A percentile compares a stretch with the other conserved stretches of the same genome.
phyloP scores from a whole-genome alignment of 805 yeast genomes.

The Wickerhamiella sergipiensis region DNA sequence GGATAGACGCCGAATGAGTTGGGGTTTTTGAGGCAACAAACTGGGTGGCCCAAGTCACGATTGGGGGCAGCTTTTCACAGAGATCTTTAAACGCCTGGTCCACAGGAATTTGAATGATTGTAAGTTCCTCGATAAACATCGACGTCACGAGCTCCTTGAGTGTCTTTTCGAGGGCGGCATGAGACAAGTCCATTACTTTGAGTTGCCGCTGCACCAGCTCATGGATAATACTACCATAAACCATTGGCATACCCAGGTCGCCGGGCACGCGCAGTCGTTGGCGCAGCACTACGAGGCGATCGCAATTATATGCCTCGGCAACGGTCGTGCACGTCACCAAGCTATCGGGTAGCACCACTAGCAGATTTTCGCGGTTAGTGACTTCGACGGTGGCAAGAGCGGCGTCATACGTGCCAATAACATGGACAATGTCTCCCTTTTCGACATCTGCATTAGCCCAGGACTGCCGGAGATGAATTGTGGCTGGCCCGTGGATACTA shows the following conservation, averaged over 20 bases:
- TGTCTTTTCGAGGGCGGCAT: conserved; percentile 11
- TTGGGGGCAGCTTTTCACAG: conserved; percentile 34
- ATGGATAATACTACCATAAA: conserved; percentile 78
- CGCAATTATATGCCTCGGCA: conserved; percentile 62
- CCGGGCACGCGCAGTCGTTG: conserved; percentile 38
- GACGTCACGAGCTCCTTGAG: conserved; percentile 20
- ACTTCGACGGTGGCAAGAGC: conserved; percentile 24
- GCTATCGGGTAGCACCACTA: conserved; percentile 77
- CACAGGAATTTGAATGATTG: conserved; percentile 41
- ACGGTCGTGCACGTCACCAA: conserved; percentile 70
- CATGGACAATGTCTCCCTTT: conserved; percentile 22
- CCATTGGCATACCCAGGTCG: conserved; percentile 45
- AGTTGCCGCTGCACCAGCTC: conserved; percentile 54
- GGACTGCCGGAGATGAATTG: conserved; percentile 6
- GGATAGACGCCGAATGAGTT: conserved; percentile 7
- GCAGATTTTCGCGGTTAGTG: conserved; percentile 40
- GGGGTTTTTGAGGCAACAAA: conserved; percentile 3
- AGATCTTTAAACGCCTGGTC: conserved; percentile 39
- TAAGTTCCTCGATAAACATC: conserved; percentile 26
- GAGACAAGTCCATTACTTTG: conserved; percentile 2
- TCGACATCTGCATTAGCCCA: conserved; percentile 19
- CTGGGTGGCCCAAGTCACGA: conserved; percentile 22
- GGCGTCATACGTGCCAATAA: conserved; percentile 19
- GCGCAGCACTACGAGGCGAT: conserved; percentile 52
- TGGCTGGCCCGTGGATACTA: neutral